Evolutionary conservation across 192 early-diverging fungal genomes (phyloP).

Genomic region (Allomyces macrogynus): DNA sequence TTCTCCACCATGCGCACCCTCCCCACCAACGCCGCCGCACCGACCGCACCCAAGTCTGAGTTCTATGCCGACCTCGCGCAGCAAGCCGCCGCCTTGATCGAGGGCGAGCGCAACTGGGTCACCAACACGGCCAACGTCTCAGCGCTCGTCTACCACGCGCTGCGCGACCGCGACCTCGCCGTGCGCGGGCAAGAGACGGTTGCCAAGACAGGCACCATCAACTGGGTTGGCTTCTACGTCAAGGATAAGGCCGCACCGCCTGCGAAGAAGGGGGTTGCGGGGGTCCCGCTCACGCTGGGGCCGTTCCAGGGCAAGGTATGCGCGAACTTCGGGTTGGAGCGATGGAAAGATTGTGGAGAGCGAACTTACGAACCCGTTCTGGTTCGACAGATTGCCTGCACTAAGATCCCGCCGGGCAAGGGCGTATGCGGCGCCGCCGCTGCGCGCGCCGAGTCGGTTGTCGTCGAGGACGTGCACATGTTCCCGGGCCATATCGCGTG

Average conservation of each 20-base stretch:
- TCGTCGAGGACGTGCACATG: slow-evolving; percentile 59
- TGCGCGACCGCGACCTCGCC: slow-evolving; percentile 23
- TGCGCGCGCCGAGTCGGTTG: slow-evolving; percentile 19
- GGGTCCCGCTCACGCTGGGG: slow-evolving; percentile 38
- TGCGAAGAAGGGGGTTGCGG: slow-evolving; percentile 8
- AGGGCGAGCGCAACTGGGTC: slow-evolving; percentile 45
- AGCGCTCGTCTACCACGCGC: slow-evolving; percentile 53
- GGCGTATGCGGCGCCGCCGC: slow-evolving; percentile 82
- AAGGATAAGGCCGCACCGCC: slow-evolving; percentile 9
- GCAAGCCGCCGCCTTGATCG: slow-evolving; percentile 38
- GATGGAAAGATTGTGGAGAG: too few relatives aligned
- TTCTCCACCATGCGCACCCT: too few relatives aligned
- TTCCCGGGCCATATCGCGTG: slow-evolving; percentile 84
- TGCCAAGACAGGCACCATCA: slow-evolving; percentile 22
- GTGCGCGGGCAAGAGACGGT: slow-evolving; percentile 21
- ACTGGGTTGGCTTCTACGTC: slow-evolving; percentile 73
- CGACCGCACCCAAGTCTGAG: slow-evolving; percentile 22
- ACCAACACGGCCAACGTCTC: slow-evolving; percentile 67
- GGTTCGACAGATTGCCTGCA: slow-evolving; percentile 45
- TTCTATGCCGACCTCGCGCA: slow-evolving; percentile 48
- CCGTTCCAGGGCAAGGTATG: slow-evolving; percentile 66
- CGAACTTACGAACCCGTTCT: too few relatives aligned
- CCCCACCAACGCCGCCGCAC: too few relatives aligned
- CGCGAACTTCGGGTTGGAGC: too few relatives aligned
- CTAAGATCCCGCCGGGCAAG: slow-evolving; percentile 55